Conservation (phyloP, 2,329 filamentous ascomycete genomes). For the Chrysosporium keratinophilum region DNA sequence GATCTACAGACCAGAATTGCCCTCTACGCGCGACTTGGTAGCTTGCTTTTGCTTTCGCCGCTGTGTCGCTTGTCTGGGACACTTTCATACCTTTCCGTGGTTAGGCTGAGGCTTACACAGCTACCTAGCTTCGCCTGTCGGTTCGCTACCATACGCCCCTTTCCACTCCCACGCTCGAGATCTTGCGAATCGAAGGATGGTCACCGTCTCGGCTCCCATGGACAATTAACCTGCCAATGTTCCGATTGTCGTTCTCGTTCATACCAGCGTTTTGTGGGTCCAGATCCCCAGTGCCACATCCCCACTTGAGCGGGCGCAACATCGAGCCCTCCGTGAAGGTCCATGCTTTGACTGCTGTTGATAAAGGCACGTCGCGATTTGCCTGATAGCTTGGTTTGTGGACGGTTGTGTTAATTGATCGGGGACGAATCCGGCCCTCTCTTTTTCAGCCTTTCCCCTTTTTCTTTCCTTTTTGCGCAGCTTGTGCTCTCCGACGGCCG, state of each 20-base stretch:
- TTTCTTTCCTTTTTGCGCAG: background rate
- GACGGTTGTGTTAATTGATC: background rate
- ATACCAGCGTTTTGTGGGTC: slow-evolving; percentile 7
- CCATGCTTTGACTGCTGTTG: background rate
- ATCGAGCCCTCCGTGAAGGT: background rate
- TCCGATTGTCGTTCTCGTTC: background rate
- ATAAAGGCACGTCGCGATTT: background rate
- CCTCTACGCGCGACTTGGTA: background rate
- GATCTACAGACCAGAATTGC: background rate
- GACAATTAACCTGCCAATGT: background rate
- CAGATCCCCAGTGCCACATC: slow-evolving; percentile 4
- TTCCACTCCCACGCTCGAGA: background rate
- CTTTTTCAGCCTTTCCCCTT: background rate
- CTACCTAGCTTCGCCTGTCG: background rate
- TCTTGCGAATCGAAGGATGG: background rate
- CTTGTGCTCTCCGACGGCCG: background rate
- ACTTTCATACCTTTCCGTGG: background rate
- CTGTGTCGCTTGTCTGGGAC: background rate
- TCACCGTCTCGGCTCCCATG: background rate
- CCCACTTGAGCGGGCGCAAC: slow-evolving; percentile 10
- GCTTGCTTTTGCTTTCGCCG: background rate
- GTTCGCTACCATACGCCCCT: background rate
- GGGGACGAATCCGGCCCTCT: background rate
- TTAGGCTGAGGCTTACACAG: slow-evolving; percentile 2
- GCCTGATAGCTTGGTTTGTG: background rate